Evolutionary conservation across 208 protist species (phyloP).

Genomic region (Porcisia hertigi): DNA sequence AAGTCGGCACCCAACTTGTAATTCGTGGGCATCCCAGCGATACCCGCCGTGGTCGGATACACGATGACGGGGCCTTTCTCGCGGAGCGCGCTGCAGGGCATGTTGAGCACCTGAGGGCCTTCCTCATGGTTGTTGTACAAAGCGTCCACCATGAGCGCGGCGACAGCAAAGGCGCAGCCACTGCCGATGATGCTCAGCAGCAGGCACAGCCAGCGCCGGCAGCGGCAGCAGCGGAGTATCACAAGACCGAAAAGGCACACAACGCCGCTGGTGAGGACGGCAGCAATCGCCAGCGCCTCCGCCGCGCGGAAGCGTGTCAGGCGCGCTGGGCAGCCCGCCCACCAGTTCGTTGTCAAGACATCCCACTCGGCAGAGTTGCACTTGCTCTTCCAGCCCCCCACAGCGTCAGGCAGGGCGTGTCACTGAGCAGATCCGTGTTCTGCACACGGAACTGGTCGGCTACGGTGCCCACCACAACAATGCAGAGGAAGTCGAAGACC

Average conservation of each 20-base stretch:
- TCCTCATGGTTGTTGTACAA: too few species aligned
- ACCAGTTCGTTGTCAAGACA: too few species aligned
- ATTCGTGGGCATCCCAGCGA: not conserved
- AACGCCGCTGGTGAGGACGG: constrained; percentile 29
- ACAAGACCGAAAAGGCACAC: too few species aligned
- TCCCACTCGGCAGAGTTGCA: too few species aligned
- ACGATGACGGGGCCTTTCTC: too few species aligned
- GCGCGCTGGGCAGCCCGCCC: too few species aligned
- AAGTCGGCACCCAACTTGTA: constrained; percentile 54
- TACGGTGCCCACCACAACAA: constrained; percentile 45
- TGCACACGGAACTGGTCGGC: constrained; percentile 48
- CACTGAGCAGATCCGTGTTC: too few species aligned
- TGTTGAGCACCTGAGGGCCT: too few species aligned
- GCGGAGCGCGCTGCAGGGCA: too few species aligned
- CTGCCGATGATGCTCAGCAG: constrained; percentile 35
- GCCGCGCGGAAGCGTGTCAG: constrained; percentile 37
- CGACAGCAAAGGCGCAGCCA: constrained; percentile 27
- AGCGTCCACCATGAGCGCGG: constrained; percentile 37
- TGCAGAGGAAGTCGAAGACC: constrained; percentile 44
- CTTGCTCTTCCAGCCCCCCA: too few species aligned
- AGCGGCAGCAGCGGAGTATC: too few species aligned
- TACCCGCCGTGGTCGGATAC: not conserved
- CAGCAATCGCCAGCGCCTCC: constrained; percentile 44
- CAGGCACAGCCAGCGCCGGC: constrained; percentile 39
- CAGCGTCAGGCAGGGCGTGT: too few species aligned